Conservation (phyloP, 768 basidiomycete genomes). For the Panaeolus papilionaceus region DNA sequence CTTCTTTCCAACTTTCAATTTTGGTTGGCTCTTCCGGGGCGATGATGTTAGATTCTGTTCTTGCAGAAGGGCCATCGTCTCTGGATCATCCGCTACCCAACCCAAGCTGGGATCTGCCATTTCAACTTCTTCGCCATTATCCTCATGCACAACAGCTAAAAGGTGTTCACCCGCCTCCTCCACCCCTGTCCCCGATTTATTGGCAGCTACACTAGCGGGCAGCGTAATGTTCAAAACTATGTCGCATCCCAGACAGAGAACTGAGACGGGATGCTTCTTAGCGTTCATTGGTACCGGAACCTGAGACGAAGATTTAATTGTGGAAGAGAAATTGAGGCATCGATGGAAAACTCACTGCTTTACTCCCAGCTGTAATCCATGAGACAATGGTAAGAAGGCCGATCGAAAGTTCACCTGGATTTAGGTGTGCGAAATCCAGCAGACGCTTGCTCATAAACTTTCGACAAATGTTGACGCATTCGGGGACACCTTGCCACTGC, state of each 20-base stretch:
- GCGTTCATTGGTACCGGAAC: slow-evolving; percentile 32
- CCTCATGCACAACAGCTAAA: slow-evolving; percentile 24
- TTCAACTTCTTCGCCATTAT: slow-evolving; percentile 20
- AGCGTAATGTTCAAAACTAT: slow-evolving; percentile 35
- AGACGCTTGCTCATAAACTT: slow-evolving; percentile 39
- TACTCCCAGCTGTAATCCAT: slow-evolving; percentile 48
- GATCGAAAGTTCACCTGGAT: slow-evolving; percentile 34
- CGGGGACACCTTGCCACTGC: slow-evolving; percentile 32
- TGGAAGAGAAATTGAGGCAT: neutral
- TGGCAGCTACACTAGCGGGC: neutral
- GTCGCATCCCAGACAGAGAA: slow-evolving; percentile 48
- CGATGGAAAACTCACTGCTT: slow-evolving; percentile 33
- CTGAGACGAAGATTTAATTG: slow-evolving; percentile 25
- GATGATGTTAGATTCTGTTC: neutral
- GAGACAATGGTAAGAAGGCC: slow-evolving; percentile 42
- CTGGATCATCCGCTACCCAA: slow-evolving; percentile 11
- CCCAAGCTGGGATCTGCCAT: neutral
- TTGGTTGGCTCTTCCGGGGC: neutral
- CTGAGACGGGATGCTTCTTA: slow-evolving; percentile 32
- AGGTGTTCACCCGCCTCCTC: neutral
- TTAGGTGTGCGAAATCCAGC: slow-evolving; percentile 40
- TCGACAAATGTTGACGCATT: slow-evolving; percentile 32
- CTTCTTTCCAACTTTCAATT: slow-evolving; percentile 3
- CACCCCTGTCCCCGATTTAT: neutral
- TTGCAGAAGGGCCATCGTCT: neutral